These are phyloP conservation scores for Bondarzewia mesenterica DNA, from an alignment of 1,284 basidiomycete species.

Conservation along the genomic window DNA sequence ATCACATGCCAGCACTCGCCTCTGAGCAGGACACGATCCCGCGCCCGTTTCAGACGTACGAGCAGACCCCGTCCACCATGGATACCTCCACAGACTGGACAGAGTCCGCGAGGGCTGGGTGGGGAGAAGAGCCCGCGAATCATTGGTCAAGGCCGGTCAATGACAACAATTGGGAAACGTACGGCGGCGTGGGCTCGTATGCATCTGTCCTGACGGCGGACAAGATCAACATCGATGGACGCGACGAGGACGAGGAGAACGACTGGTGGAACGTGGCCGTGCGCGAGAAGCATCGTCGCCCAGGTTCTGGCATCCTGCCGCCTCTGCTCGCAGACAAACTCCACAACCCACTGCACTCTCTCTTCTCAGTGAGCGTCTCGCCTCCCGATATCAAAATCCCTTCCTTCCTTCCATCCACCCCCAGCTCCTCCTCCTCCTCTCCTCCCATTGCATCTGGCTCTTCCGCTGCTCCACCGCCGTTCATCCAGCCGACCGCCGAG, in stretches of 20 bases:
- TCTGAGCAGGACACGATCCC: neutral
- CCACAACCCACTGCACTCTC: constrained; percentile 61
- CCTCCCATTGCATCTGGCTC: neutral
- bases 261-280: constrained; percentile 57
- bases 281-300: constrained; percentile 36
- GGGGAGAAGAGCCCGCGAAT: too few relatives aligned
- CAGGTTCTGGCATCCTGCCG: constrained; percentile 61
- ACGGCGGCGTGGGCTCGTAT: constrained; percentile 5
- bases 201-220: constrained; percentile 9
- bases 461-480: neutral
- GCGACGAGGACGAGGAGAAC: constrained; percentile 47
- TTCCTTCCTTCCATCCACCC: neutral
- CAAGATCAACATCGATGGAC: constrained; percentile 42
- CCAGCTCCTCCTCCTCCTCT: neutral
- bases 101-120: constrained; percentile 2
- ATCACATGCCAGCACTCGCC: neutral
- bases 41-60: neutral
- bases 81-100: constrained; percentile 6
- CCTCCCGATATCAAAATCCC: constrained; percentile 28
- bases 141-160: too few relatives aligned
- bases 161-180: too few relatives aligned
- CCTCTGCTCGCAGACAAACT: constrained; percentile 54
- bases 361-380: constrained; percentile 53
- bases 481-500: constrained; percentile 38
- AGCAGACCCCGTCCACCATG: neutral